These are phyloP conservation scores for Chiua virens DNA, from an alignment of 768 basidiomycete genomes.

Conservation along the genomic window DNA sequence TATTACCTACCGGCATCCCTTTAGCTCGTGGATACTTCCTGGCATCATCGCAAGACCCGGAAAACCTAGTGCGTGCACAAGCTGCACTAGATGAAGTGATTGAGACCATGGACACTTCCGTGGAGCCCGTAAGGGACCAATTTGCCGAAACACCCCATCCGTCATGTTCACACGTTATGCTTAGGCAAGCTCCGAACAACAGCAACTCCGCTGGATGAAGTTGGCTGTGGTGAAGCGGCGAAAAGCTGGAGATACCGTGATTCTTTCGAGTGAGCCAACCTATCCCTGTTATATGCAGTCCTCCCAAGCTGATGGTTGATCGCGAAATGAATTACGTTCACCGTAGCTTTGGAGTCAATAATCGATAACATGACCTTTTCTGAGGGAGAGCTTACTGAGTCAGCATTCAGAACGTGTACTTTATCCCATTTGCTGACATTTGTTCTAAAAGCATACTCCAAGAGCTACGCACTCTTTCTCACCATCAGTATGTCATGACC, in stretches of 20 bases:
- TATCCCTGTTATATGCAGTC: constrained; percentile 23
- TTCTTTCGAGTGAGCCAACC: constrained; percentile 60
- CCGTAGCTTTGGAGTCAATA: constrained; percentile 71
- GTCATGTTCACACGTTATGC: constrained; percentile 28
- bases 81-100: constrained; percentile 76
- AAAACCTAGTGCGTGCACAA: constrained; percentile 64
- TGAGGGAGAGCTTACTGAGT: constrained; percentile 77
- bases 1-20: constrained; percentile 18
- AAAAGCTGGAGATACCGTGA: constrained; percentile 60
- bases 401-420: constrained; percentile 22
- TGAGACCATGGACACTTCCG: constrained; percentile 53
- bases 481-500: constrained; percentile 55
- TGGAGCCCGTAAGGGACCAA: constrained; percentile 48
- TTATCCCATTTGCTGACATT: constrained; percentile 25
- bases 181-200: constrained; percentile 70
- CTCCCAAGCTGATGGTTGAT: constrained; percentile 13
- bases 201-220: constrained; percentile 86
- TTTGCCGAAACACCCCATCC: constrained; percentile 11
- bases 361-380: constrained; percentile 74
- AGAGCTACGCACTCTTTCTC: constrained; percentile 67
- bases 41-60: constrained; percentile 65
- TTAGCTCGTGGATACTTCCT: constrained; percentile 80
- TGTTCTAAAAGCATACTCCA: constrained; percentile 60
- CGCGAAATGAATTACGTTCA: constrained; percentile 20
- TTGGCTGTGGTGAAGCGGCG: constrained; percentile 78